phyloP scores from a whole-genome alignment of 2,329 filamentous ascomycete species.

The Penicillium psychrosexuale region DNA sequence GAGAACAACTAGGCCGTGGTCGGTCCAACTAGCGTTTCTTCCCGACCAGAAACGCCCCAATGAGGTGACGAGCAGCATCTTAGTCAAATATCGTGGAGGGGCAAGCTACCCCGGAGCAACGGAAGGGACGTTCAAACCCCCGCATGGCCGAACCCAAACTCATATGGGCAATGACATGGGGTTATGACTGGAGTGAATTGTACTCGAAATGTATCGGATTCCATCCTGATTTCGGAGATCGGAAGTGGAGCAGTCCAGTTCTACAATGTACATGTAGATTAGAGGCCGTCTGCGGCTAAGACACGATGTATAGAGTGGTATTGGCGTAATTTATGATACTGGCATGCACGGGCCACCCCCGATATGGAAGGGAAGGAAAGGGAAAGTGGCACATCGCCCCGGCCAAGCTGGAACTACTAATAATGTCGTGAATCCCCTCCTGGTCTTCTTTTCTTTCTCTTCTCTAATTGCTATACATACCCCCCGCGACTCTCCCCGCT shows the following conservation, averaged over 20 bases:
- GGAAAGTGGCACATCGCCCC: conserved; percentile 5
- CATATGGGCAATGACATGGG: not conserved
- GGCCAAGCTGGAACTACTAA: conserved; percentile 9
- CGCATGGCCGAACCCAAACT: conserved; percentile 34
- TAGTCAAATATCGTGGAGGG: conserved; percentile 6
- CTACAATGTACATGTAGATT: not conserved
- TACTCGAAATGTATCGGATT: not conserved
- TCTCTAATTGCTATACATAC: not conserved
- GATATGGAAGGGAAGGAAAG: conserved; percentile 1
- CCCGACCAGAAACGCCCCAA: not conserved
- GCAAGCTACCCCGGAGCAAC: conserved; percentile 34
- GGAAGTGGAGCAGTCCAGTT: not conserved
- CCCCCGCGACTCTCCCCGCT: not conserved
- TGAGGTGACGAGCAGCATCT: not conserved
- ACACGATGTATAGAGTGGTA: not conserved
- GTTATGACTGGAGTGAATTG: not conserved
- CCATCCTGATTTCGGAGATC: not conserved
- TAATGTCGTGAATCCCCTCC: conserved; percentile 10
- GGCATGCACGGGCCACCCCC: not conserved
- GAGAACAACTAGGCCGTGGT: not conserved
- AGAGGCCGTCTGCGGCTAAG: not conserved
- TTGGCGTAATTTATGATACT: not conserved
- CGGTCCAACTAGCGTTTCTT: not conserved
- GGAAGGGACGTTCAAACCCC: conserved; percentile 30
- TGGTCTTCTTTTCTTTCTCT: conserved; percentile 3